Percentiles rank a stretch among this genome's conserved stretches.
phyloP scores from a whole-genome alignment of 768 basidiomycete genomes.

The Boletus coccyginus region DNA sequence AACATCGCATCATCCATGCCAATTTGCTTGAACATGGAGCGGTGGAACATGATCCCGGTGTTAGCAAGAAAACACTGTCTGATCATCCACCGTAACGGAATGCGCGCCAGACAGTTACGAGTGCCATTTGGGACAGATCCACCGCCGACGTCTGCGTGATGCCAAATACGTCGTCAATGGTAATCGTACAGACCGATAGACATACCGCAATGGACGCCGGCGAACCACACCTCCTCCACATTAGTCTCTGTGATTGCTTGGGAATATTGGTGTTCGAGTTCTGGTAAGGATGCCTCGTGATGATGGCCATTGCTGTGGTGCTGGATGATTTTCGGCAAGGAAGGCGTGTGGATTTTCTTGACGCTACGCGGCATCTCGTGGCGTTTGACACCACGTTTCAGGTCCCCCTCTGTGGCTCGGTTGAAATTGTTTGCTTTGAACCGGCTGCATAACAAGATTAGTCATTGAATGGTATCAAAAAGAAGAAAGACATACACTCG shows the following conservation, averaged over 20 bases:
- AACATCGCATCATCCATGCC: conserved; percentile 50
- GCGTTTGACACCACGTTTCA: conserved; percentile 43
- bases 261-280: conserved; percentile 43
- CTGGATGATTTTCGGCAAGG: background rate
- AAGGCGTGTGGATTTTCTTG: conserved; percentile 17
- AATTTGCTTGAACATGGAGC: conserved; percentile 38
- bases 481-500: conserved; percentile 41
- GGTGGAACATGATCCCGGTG: conserved; percentile 57
- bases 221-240: conserved; percentile 79
- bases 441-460: conserved; percentile 19
- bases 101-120: conserved; percentile 61
- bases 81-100: conserved; percentile 77
- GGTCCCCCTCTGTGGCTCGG: conserved; percentile 40
- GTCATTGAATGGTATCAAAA: background rate
- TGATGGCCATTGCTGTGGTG: conserved; percentile 4
- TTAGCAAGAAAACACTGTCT: conserved; percentile 58
- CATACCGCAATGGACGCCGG: conserved; percentile 70
- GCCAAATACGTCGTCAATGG: background rate
- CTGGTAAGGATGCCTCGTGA: conserved; percentile 15
- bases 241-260: conserved; percentile 44
- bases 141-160: conserved; percentile 66
- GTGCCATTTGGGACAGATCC: conserved; percentile 59
- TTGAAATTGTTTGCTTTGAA: conserved; percentile 38
- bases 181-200: background rate
- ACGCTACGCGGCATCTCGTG: conserved; percentile 46